Evolutionary conservation across 2,329 filamentous ascomycete genomes (phyloP).

Genomic region (Fusarium phyllophilum): DNA sequence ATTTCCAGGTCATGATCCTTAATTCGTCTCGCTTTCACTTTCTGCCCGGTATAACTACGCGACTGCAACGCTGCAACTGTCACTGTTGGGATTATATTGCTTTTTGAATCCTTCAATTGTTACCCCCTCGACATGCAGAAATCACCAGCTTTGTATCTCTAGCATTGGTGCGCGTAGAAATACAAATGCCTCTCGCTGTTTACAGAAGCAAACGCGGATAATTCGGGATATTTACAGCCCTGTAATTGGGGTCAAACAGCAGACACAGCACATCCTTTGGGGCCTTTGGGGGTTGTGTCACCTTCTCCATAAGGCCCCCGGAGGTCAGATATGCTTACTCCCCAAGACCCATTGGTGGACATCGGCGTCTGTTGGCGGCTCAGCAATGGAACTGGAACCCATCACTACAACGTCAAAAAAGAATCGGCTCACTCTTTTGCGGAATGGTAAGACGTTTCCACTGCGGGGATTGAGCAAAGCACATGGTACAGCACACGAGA

Average conservation of each 20-base stretch:
- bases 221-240: neutral
- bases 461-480: neutral
- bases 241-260: neutral
- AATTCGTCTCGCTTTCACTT: neutral
- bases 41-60: neutral
- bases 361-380: neutral
- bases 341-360: neutral
- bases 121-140: neutral
- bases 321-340: neutral
- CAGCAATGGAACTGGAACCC: constrained; percentile 14
- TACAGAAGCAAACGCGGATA: neutral
- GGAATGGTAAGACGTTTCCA: neutral
- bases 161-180: neutral
- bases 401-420: neutral
- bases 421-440: constrained; percentile 16
- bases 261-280: neutral
- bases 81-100: neutral
- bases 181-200: neutral
- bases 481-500: constrained; percentile 12
- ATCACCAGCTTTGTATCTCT: neutral
- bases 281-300: neutral
- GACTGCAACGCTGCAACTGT: neutral
- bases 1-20: neutral
- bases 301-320: neutral
- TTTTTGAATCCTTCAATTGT: neutral